These are phyloP conservation scores for Decorospora gaudefroyi DNA, from an alignment of 2,329 filamentous ascomycete species.

Conservation along the genomic window DNA sequence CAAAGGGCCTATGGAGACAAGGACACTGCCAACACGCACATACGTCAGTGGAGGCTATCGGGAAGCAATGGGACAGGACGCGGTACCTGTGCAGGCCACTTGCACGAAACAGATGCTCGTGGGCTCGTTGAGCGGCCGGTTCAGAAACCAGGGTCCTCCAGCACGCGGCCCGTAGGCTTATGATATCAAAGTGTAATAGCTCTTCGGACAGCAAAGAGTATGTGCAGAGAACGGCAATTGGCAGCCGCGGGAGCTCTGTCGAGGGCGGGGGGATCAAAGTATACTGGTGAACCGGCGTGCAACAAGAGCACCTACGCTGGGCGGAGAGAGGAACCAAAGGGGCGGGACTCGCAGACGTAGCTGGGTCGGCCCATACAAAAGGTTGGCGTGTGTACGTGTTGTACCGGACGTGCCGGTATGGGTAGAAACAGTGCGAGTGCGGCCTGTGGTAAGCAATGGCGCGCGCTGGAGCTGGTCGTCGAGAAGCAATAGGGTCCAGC, in stretches of 20 bases:
- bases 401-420: slow-evolving; percentile 22
- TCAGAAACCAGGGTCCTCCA: slow-evolving; percentile 18
- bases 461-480: slow-evolving; percentile 13
- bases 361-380: slow-evolving; percentile 20
- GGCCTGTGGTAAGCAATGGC: slow-evolving; percentile 12
- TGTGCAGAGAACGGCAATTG: slow-evolving; percentile 18
- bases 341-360: slow-evolving; percentile 12
- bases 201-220: slow-evolving; percentile 5
- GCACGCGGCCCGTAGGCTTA: slow-evolving; percentile 17
- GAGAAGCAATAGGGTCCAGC: slow-evolving; percentile 19
- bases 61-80: slow-evolving; percentile 4
- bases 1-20: slow-evolving; percentile 32
- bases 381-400: slow-evolving; percentile 17
- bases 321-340: slow-evolving; percentile 16
- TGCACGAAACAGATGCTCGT: slow-evolving; percentile 9
- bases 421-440: slow-evolving; percentile 13
- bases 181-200: slow-evolving; percentile 5
- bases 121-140: slow-evolving; percentile 7
- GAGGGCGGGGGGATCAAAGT: slow-evolving; percentile 13
- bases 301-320: slow-evolving; percentile 13
- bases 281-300: slow-evolving; percentile 13
- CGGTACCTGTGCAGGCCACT: slow-evolving; percentile 22
- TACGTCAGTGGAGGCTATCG: slow-evolving; percentile 29
- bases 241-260: slow-evolving; percentile 13
- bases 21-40: slow-evolving; percentile 23